phyloP scores from a whole-genome alignment of 345 rosid genomes.

The Conringia planisiliqua region DNA sequence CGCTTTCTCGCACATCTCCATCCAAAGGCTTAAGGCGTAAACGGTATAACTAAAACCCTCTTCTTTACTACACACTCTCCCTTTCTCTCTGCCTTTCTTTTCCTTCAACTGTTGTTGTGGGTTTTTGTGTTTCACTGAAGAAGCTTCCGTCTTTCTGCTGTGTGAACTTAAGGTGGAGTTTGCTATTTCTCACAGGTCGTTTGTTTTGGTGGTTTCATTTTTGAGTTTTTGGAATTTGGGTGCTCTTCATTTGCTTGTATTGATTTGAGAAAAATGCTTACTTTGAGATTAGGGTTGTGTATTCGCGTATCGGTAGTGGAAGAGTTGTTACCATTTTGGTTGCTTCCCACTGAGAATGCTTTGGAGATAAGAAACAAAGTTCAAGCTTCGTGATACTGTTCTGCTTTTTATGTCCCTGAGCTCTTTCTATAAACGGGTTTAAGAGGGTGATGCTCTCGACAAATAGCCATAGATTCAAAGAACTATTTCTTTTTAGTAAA shows the following conservation, averaged over 20 bases:
- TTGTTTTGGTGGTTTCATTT: conserved; percentile 12
- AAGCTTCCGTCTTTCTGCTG: conserved; percentile 8
- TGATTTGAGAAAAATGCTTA: conserved; percentile 1
- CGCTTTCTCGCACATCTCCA: conserved; percentile 16
- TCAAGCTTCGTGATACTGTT: background rate
- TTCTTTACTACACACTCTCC: background rate
- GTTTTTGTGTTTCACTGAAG: background rate
- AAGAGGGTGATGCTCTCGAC: background rate
- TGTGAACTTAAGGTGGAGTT: background rate
- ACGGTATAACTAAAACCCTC: conserved; percentile 13
- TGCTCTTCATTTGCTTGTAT: conserved; percentile 10
- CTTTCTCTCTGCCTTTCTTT: background rate
- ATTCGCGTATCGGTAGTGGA: background rate
- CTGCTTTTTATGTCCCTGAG: background rate
- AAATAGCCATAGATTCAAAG: background rate
- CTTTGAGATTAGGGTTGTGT: conserved; percentile 27
- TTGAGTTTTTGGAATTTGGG: conserved; percentile 12
- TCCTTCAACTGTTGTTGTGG: background rate
- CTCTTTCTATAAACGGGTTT: background rate
- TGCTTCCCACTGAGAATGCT: background rate
- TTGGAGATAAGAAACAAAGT: background rate
- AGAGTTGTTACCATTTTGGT: background rate
- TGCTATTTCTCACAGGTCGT: background rate
- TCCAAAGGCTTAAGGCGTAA: conserved; percentile 4
- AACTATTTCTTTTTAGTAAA: background rate